Evolutionary conservation across 2,329 filamentous ascomycete species (phyloP).

Genomic region (Beauveria pseudobassiana): DNA sequence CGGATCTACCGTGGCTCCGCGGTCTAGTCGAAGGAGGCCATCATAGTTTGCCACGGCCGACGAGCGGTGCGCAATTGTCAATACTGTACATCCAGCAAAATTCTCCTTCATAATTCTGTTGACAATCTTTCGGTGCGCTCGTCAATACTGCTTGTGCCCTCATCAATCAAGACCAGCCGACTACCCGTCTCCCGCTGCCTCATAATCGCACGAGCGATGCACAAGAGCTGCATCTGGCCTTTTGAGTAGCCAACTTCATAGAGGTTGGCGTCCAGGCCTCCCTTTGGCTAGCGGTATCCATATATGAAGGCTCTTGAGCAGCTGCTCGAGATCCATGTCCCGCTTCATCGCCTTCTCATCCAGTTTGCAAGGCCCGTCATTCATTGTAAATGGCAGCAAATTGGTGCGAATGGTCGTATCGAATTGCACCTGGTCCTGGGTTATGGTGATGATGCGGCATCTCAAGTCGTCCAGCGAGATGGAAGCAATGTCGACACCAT

Average conservation of each 20-base stretch:
- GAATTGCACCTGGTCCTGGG: slow-evolving; percentile 16
- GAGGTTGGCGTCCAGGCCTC: neutral
- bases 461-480: neutral
- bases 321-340: neutral
- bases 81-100: neutral
- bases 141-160: neutral
- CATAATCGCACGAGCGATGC: neutral
- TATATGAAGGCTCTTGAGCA: neutral
- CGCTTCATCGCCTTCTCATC: neutral
- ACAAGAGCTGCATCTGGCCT: neutral
- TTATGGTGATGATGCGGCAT: slow-evolving; percentile 12
- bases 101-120: neutral
- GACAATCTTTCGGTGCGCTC: neutral
- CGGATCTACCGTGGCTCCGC: too few relatives aligned
- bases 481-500: neutral
- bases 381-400: neutral
- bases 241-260: neutral
- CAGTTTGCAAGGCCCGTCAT: neutral
- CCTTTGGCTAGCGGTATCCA: neutral
- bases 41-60: too few relatives aligned
- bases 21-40: too few relatives aligned
- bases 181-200: neutral
- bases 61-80: neutral
- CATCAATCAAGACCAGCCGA: neutral
- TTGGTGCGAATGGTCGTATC: neutral